Conservation (phyloP, 1,284 basidiomycete genomes). For the Irpex sp. region DNA sequence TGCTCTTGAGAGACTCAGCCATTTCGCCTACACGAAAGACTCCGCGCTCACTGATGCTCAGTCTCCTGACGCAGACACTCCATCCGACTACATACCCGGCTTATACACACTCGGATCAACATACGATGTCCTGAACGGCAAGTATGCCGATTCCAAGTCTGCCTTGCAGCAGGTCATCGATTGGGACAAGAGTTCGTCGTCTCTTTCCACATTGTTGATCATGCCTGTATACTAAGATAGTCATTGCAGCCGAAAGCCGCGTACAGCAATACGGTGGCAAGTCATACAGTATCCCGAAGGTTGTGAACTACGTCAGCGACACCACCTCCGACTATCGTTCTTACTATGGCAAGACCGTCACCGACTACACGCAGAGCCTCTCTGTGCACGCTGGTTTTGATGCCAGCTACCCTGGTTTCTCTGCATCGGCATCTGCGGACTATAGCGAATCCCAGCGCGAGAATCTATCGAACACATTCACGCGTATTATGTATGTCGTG, state of each 20-base stretch:
- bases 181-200: conserved; percentile 2
- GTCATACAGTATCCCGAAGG: not conserved
- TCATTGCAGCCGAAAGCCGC: not conserved
- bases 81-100: conserved; percentile 3
- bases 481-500: not conserved
- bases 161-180: conserved; percentile 1
- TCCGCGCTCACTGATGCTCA: not conserved
- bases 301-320: conserved; percentile 1
- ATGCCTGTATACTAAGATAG: not conserved
- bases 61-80: not conserved
- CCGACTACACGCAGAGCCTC: not conserved
- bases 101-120: not conserved
- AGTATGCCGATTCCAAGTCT: conserved; percentile 1
- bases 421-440: not conserved
- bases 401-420: not conserved
- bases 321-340: conserved; percentile 4
- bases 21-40: not conserved
- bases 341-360: not conserved
- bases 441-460: not conserved
- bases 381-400: conserved; percentile 2
- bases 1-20: not conserved
- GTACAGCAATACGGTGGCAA: not conserved
- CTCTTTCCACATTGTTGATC: not conserved
- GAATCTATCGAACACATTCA: conserved; percentile 3
- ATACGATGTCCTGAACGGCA: not conserved